Base-by-base conservation (phyloP, 164 flowering plant species). In the Hamamelis virginiana region DNA sequence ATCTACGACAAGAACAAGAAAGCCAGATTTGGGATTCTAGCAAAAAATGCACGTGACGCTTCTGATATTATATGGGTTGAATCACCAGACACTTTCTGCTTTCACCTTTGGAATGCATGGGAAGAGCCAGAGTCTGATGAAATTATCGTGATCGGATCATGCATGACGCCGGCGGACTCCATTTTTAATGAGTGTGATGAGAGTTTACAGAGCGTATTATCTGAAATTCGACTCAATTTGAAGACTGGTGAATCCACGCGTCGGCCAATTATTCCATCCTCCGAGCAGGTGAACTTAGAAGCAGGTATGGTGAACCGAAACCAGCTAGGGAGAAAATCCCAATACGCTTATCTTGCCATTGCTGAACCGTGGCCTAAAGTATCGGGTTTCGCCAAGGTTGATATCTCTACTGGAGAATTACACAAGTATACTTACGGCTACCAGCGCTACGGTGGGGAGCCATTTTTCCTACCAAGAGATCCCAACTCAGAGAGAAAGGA, bases 301-400 rank as follows among this genome's bases (percentile, higher is more conserved):
- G 97, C 92, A 3, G 98, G 97, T 15, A 91, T 91, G 98, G 98
- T 93, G 81, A 94, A 89, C 83, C 71, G 90, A 23, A 82, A 86
- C 75, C 28, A 41, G 38, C 80, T 94, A 0, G 98, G 98, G 3
- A 61, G 94, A 23, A 90, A 86, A 73, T 83, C 96, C 28, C 81
- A 60, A 27, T 94, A 74, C 71, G 96, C 94, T 0, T 94, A 94
- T 58, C 71, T 91, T 1, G 98, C 97, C 0, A 83, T 93, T 12
- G 94, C 93, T 0, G 97, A 93, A 78, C 98, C 98, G 2, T 93
- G 98, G 98, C 98, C 98, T 0, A 93, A 87, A 62, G 97, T 91
- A 0, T 91, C 96, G 0, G 98, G 98, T 0, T 82, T 94, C 26
- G 98, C 96, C 0, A 94, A 94, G 61, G 94, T 94, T 0, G 92